Conservation (phyloP, 257 asterid genomes). For the Ehretia macrophylla region DNA sequence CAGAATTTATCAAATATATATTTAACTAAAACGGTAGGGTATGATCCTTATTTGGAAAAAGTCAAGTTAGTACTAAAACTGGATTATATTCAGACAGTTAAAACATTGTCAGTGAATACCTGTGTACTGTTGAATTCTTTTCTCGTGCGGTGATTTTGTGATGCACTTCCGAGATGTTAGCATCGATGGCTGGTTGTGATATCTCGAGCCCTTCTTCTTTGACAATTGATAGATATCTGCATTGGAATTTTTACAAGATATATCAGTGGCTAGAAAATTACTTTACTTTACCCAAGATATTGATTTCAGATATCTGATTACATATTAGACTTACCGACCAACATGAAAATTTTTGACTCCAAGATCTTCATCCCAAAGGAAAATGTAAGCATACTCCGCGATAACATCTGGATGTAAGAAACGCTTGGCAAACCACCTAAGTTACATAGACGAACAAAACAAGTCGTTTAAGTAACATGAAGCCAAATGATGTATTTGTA, state of each 20-base stretch:
- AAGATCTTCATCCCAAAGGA: conserved; percentile 91
- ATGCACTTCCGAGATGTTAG: conserved; percentile 54
- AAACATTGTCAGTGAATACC: conserved; percentile 28
- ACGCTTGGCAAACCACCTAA: conserved; percentile 91
- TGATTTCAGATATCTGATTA: too few relatives aligned
- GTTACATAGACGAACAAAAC: conserved; percentile 2
- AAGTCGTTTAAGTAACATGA: background rate
- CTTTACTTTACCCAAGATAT: background rate
- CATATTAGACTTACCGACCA: conserved; percentile 51
- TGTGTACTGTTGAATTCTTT: conserved; percentile 44
- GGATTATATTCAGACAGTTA: too few relatives aligned
- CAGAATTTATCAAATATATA: background rate
- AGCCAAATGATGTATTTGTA: background rate
- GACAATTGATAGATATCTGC: conserved; percentile 58
- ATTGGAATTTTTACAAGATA: background rate
- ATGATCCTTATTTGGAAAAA: too few relatives aligned
- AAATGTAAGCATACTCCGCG: conserved; percentile 51
- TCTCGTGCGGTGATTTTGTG: conserved; percentile 53
- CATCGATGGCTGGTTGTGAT: conserved; percentile 83
- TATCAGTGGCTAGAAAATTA: background rate
- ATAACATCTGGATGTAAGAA: conserved; percentile 79
- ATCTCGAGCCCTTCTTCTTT: conserved; percentile 65
- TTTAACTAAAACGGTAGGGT: too few relatives aligned
- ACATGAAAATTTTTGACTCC: conserved; percentile 62
- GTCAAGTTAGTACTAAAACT: background rate